phyloP scores from a whole-genome alignment of 139 green algal species.

The Microglena sp. region DNA sequence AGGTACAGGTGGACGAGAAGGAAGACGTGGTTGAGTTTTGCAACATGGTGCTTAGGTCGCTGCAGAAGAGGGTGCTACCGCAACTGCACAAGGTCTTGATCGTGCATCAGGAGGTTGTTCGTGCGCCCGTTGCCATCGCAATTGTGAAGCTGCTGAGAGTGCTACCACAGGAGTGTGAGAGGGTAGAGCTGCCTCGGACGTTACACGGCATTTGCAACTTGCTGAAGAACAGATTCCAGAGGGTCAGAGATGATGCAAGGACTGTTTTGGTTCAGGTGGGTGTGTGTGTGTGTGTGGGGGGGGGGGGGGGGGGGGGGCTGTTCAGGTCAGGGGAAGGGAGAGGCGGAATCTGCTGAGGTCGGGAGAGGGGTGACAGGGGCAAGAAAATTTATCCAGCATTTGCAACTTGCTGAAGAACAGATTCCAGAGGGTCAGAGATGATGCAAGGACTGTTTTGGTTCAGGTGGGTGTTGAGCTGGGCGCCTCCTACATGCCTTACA shows the following conservation, averaged over 20 bases:
- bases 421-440: constrained; percentile 65
- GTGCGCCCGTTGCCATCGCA: constrained; percentile 66
- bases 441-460: constrained; percentile 62
- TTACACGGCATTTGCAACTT: constrained; percentile 34
- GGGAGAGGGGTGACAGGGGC: too few species aligned
- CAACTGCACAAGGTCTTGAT: too few species aligned
- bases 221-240: constrained; percentile 52
- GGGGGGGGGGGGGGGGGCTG: too few species aligned
- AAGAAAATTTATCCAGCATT: too few species aligned
- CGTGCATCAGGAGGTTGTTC: too few species aligned
- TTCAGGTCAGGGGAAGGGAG: too few species aligned
- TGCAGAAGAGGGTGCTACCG: not conserved
- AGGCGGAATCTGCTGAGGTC: too few species aligned
- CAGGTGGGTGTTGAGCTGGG: constrained; percentile 54
- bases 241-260: constrained; percentile 65
- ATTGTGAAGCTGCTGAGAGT: constrained; percentile 71
- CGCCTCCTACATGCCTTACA: constrained; percentile 53
- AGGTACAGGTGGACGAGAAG: constrained; percentile 9
- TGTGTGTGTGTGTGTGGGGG: too few species aligned
- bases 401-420: constrained; percentile 51
- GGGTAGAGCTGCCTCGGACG: constrained; percentile 47
- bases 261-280: constrained; percentile 59
- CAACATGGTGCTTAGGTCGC: constrained; percentile 1
- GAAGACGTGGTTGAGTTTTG: constrained; percentile 11
- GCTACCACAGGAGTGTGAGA: constrained; percentile 53